A percentile compares a stretch with the other conserved stretches of the same genome.
Conservation (phyloP, 164 flowering plant genomes). For the Vitis rotundifolia region DNA sequence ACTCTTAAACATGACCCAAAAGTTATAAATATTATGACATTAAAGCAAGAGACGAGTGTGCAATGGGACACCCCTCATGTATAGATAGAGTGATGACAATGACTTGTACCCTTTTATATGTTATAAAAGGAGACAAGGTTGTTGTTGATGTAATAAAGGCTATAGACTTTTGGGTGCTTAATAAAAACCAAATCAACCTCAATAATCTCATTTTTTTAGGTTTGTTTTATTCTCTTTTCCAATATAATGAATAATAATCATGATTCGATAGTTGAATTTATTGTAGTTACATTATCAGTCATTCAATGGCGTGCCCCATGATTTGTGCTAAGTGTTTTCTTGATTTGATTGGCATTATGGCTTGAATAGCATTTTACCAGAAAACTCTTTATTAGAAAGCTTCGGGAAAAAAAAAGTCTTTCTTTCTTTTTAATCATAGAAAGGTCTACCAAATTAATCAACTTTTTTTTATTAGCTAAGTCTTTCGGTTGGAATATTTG, state of each 20-base stretch:
- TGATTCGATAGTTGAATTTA: slow-evolving; percentile 13
- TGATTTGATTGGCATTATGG: no score
- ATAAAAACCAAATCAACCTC: slow-evolving; percentile 4
- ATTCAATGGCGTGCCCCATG: no score
- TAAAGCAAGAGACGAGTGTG: no score
- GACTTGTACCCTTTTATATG: not conserved
- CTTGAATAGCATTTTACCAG: no score
- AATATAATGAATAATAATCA: slow-evolving; percentile 3
- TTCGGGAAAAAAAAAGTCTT: no score
- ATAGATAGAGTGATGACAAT: not conserved
- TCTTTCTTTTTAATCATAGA: no score
- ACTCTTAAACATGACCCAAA: not conserved
- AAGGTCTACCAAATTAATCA: no score
- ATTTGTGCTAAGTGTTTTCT: no score
- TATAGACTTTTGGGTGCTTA: not conserved
- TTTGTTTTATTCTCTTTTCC: slow-evolving; percentile 1
- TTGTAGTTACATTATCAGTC: not conserved
- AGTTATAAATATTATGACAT: not conserved
- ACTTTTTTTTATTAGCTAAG: no score
- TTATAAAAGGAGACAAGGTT: not conserved
- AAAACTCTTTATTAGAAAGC: no score
- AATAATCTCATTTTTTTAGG: not conserved
- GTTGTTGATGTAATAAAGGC: slow-evolving; percentile 9
- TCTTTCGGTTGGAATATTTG: no score
- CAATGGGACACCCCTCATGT: no score